phyloP scores from a whole-genome alignment of 148 eudicot species.

The Selenicereus undatus region DNA sequence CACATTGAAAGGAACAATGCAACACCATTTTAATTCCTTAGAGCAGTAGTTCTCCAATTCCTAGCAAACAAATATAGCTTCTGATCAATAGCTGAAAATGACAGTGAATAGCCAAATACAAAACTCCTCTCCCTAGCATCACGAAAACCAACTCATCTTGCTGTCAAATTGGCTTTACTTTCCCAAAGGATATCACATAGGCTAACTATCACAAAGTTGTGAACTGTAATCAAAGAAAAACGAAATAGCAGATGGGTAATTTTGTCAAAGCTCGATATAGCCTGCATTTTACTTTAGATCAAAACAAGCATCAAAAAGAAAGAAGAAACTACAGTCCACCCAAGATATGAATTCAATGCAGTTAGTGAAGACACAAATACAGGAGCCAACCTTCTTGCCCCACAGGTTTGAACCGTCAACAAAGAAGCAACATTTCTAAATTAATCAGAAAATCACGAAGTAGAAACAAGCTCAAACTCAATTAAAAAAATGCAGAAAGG shows the following conservation, averaged over 20 bases:
- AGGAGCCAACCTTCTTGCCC: neutral
- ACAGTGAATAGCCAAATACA: neutral
- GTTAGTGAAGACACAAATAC: slow-evolving; percentile 3
- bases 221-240: neutral
- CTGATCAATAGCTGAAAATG: neutral
- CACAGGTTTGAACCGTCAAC: neutral
- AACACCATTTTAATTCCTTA: too few species aligned
- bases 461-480: neutral
- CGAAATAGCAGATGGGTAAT: neutral
- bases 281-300: neutral
- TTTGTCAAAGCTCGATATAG: neutral
- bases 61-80: too few species aligned
- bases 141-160: neutral
- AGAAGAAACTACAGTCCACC: neutral
- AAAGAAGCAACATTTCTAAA: neutral
- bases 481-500: neutral
- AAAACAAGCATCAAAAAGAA: too few species aligned
- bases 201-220: neutral
- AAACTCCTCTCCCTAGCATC: neutral
- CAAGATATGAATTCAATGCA: neutral
- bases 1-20: too few species aligned
- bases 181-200: neutral
- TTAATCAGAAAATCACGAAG: neutral
- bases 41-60: too few species aligned
- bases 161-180: neutral